Percentiles rank a stretch among this genome's conserved stretches.
Conservation (phyloP, 108 stramenopile species). For the Skeletonema grethae region DNA sequence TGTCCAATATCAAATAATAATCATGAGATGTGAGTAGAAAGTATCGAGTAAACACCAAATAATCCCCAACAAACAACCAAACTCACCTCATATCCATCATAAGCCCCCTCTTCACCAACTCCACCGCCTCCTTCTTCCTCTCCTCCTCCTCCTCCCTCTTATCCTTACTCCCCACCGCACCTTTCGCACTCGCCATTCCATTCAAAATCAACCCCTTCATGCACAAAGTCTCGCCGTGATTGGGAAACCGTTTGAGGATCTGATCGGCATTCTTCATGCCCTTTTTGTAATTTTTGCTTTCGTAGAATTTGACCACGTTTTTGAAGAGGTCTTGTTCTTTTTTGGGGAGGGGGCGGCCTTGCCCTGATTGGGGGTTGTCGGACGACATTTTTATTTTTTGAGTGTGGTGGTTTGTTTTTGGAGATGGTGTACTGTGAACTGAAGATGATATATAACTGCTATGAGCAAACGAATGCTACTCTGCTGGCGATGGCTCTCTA, state of each 20-base stretch:
- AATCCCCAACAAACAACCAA: not conserved
- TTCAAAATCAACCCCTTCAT: constrained; percentile 96
- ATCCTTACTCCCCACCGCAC: not conserved
- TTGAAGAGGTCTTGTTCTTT: constrained; percentile 94
- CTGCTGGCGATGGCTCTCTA: no score
- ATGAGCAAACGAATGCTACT: no score
- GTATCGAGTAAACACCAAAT: not conserved
- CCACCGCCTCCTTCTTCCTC: constrained; percentile 88
- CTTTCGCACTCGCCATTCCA: constrained; percentile 50
- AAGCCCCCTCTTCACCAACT: constrained; percentile 90
- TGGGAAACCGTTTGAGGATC: constrained; percentile 94
- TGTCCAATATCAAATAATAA: not conserved
- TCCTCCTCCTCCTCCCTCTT: constrained; percentile 21
- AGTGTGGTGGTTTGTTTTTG: not conserved
- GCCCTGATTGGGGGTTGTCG: constrained; percentile 71
- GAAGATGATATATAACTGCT: no score
- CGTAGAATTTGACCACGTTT: constrained; percentile 91
- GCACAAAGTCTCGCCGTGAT: constrained; percentile 96
- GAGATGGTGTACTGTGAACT: no score
- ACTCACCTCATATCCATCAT: constrained; percentile 90
- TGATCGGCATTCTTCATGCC: constrained; percentile 90
- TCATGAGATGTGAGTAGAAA: not conserved
- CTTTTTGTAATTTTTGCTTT: constrained; percentile 98
- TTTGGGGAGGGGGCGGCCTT: constrained; percentile 87
- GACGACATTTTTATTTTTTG: not conserved